phyloP scores from a whole-genome alignment of 1,139 yeast genomes.

The Candida buenavistaensis region DNA sequence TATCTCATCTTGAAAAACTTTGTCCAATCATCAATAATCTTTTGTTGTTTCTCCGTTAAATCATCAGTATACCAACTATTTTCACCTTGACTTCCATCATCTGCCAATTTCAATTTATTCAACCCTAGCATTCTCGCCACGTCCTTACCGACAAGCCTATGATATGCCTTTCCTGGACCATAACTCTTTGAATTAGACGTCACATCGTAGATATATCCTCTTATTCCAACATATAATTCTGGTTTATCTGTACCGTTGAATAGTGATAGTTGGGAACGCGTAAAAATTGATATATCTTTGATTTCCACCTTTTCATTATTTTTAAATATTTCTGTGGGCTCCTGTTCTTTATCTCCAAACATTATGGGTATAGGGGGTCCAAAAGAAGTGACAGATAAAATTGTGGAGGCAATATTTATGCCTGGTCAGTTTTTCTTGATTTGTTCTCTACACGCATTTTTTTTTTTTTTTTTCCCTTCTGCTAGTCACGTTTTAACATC shows the following conservation, averaged over 20 bases:
- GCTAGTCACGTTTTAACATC: background rate
- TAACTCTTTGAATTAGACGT: slow-evolving; percentile 62
- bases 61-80: slow-evolving; percentile 49
- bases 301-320: slow-evolving; percentile 24
- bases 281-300: slow-evolving; percentile 31
- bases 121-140: slow-evolving; percentile 68
- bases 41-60: slow-evolving; percentile 50
- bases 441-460: background rate
- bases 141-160: slow-evolving; percentile 73
- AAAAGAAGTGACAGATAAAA: too few species aligned
- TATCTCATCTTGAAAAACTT: slow-evolving; percentile 54
- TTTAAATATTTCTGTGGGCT: slow-evolving; percentile 22
- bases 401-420: too few species aligned
- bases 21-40: slow-evolving; percentile 58
- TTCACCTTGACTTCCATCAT: too few species aligned
- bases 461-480: background rate
- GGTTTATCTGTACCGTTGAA: slow-evolving; percentile 34
- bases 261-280: slow-evolving; percentile 33
- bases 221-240: slow-evolving; percentile 67
- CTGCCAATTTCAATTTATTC: slow-evolving; percentile 31
- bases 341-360: slow-evolving; percentile 13
- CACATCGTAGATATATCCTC: slow-evolving; percentile 78
- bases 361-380: too few species aligned
- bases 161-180: slow-evolving; percentile 76
- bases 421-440: too few species aligned